Base-by-base conservation (phyloP, 352 stramenopile genomes). In the Phytophthora tentaculata region DNA sequence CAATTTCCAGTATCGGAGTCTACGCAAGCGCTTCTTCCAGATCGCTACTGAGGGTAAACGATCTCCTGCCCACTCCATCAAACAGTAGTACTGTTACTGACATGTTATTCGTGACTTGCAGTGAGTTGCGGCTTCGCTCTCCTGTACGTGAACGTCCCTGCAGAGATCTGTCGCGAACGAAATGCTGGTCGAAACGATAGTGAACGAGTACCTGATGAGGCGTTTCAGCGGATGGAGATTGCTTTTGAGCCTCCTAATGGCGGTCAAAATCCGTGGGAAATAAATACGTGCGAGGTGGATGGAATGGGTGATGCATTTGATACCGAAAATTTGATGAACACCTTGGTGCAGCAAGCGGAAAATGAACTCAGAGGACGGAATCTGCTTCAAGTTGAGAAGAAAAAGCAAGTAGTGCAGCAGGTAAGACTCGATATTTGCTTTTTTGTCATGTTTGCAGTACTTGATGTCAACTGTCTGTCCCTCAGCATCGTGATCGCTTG, bases 1-100 rank as follows among this genome's bases (percentile, higher is more conserved):
- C 56, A 92, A 87, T 51, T 91, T 94, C 48, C 73, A 82, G 26
- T 88, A 84, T 28, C 80, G 77, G 10, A 94, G 85, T 56, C 77
- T 80, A 39, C 83, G 86, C 54, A 94, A 94, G 59, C 81, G 80
- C 19, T 89, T 89, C 63, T 83, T 67, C 48, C 79, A 88, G 9
- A 67, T 92, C 43, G 80, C 82, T 8, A 41, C 56, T 4, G 54
- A 90, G 53, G 41, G 85, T 90, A 69, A 44, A 32, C 5, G 12
- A 10, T 48, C 28, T 16, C 3, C 20, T 9, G 23, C 2, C 0
- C 32, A 26, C 1, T 13, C 2, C 49, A 19, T n/a, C n/a, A n/a
- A n/a, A n/a, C n/a, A n/a, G n/a, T n/a, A n/a, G n/a, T 67, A 72
- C 49, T 37, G 45, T 61, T 44, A 32, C 43, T 72, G 5, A 78